Percentiles rank a stretch among this genome's conserved stretches.
phyloP scores from a whole-genome alignment of 305 asterid species.

The Fraxinus sp. region DNA sequence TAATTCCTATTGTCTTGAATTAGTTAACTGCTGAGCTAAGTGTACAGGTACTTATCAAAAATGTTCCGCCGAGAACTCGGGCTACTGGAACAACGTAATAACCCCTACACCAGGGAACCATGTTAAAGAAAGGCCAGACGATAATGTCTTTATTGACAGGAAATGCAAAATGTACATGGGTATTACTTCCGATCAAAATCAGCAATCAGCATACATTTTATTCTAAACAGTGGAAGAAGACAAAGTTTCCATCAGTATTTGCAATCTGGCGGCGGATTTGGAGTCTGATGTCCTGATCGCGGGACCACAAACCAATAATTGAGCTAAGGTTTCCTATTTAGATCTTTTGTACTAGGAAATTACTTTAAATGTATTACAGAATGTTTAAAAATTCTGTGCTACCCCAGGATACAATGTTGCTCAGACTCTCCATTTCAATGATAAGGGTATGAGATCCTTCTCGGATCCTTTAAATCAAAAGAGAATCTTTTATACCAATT shows the following conservation, averaged over 20 bases:
- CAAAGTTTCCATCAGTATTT: slow-evolving; percentile 7
- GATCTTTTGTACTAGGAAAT: not conserved
- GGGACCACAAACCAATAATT: not conserved
- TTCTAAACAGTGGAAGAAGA: not conserved
- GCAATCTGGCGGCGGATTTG: not conserved
- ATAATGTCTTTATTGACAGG: not conserved
- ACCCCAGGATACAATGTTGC: not conserved
- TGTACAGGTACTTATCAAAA: too few relatives aligned
- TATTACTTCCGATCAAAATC: not conserved
- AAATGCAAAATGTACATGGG: not conserved
- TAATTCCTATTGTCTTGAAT: too few relatives aligned
- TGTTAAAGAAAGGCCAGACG: not conserved
- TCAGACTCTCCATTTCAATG: not conserved
- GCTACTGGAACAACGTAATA: slow-evolving; percentile 22
- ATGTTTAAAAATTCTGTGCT: not conserved
- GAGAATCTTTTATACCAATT: not conserved
- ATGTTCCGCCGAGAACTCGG: not conserved
- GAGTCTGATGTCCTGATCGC: not conserved
- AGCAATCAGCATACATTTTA: not conserved
- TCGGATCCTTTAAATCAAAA: not conserved
- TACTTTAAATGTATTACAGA: not conserved
- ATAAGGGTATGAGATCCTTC: not conserved
- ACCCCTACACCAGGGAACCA: slow-evolving; percentile 26
- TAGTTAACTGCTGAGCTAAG: too few relatives aligned
- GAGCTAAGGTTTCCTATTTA: not conserved